These are phyloP conservation scores for Zygoascus tannicola DNA, from an alignment of 805 yeast genomes.

Conservation along the genomic window DNA sequence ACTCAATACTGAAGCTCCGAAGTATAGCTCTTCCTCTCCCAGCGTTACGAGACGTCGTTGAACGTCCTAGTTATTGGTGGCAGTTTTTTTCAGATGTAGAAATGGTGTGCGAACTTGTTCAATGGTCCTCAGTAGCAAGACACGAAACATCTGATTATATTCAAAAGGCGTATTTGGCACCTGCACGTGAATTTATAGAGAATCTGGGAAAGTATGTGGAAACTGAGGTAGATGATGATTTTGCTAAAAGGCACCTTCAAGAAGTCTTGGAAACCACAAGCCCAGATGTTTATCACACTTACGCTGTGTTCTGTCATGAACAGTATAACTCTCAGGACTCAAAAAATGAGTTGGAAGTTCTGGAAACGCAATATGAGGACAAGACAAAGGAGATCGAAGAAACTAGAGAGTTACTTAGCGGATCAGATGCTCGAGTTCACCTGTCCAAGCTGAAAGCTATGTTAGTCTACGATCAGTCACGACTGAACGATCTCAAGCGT, in stretches of 20 bases:
- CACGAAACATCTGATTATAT: slow-evolving; percentile 56
- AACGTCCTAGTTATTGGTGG: slow-evolving; percentile 2
- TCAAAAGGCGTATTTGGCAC: slow-evolving; percentile 46
- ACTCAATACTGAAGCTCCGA: slow-evolving; percentile 49
- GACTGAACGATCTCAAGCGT: neutral
- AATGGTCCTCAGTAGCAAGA: slow-evolving; percentile 66
- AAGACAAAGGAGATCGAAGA: slow-evolving; percentile 35
- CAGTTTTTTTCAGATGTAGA: slow-evolving; percentile 1
- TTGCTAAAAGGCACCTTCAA: neutral
- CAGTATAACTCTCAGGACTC: slow-evolving; percentile 43
- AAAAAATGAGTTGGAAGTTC: slow-evolving; percentile 36
- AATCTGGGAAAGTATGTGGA: neutral
- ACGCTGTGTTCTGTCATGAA: slow-evolving; percentile 66
- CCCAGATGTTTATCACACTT: slow-evolving; percentile 44
- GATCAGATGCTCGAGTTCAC: slow-evolving; percentile 3
- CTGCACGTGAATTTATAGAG: slow-evolving; percentile 25
- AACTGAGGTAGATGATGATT: neutral
- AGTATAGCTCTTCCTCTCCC: slow-evolving; percentile 17
- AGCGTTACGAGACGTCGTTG: slow-evolving; percentile 8
- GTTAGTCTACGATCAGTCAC: slow-evolving; percentile 4
- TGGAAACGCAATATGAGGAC: slow-evolving; percentile 27
- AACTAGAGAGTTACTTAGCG: neutral
- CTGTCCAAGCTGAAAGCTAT: slow-evolving; percentile 3
- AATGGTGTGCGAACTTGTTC: slow-evolving; percentile 27
- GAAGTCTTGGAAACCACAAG: slow-evolving; percentile 9